Percentiles rank a stretch among this genome's conserved stretches.
phyloP scores from a whole-genome alignment of 176 grass and related monocot species.

The Rhynchospora breviuscula region DNA sequence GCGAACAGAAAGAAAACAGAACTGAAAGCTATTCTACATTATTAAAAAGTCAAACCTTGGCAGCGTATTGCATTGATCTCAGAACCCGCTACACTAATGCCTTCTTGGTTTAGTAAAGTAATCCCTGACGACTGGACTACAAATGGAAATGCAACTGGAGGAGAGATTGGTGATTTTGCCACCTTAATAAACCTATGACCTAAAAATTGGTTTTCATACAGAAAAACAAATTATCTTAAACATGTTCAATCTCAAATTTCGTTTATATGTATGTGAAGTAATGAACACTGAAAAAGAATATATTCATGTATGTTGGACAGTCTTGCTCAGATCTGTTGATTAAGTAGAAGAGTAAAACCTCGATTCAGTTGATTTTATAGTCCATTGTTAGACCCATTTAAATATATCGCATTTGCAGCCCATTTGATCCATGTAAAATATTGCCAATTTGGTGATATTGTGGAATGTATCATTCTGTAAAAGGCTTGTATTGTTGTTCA shows the following conservation, averaged over 20 bases:
- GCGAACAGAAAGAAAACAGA: background rate
- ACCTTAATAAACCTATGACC: slow-evolving; percentile 87
- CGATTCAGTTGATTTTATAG: background rate
- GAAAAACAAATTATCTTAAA: background rate
- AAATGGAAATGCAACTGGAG: slow-evolving; percentile 78
- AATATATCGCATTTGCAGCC: background rate
- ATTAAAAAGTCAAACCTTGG: slow-evolving; percentile 45
- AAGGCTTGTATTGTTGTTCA: background rate
- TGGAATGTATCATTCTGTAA: background rate
- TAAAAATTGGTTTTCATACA: slow-evolving; percentile 22
- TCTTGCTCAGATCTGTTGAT: background rate
- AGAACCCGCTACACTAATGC: slow-evolving; percentile 47
- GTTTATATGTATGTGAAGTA: background rate
- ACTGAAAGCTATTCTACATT: background rate
- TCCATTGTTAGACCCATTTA: background rate
- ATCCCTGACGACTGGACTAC: slow-evolving; percentile 68
- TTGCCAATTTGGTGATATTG: background rate
- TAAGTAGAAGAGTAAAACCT: background rate
- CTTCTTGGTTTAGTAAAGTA: slow-evolving; percentile 55
- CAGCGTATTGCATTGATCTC: slow-evolving; percentile 67
- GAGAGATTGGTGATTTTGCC: slow-evolving; percentile 85
- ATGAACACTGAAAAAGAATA: background rate
- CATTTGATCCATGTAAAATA: background rate
- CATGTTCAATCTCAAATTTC: background rate
- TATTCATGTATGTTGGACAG: background rate